These are phyloP conservation scores for Alternaria tenuissima DNA, from an alignment of 2,329 filamentous ascomycete species.

Conservation along the genomic window DNA sequence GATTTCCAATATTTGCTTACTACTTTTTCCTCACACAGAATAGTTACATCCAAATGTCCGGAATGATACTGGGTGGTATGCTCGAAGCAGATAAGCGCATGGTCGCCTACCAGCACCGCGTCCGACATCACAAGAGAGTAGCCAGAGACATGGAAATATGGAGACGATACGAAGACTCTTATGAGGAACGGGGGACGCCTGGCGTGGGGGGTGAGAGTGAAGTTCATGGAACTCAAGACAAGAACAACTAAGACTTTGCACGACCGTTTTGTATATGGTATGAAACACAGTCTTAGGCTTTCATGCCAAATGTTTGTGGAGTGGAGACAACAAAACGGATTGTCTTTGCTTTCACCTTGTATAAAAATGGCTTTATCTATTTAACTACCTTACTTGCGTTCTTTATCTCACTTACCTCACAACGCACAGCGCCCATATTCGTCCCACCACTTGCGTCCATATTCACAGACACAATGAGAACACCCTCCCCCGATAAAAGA, in stretches of 20 bases:
- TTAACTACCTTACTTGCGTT: neutral
- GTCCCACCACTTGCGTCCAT: neutral
- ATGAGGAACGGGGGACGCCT: constrained; percentile 53
- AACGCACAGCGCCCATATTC: neutral
- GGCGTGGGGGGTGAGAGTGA: constrained; percentile 48
- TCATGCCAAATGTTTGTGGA: neutral
- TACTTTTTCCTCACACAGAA: fast-evolving
- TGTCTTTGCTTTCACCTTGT: neutral
- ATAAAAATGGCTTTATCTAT: neutral
- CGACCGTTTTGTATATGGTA: neutral
- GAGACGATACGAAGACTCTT: constrained; percentile 71
- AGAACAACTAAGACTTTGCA: neutral
- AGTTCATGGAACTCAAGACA: constrained; percentile 27
- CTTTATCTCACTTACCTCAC: neutral
- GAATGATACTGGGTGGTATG: constrained; percentile 81
- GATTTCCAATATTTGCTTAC: neutral
- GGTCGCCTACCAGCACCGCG: constrained; percentile 70
- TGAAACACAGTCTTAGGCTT: neutral
- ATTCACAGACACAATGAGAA: neutral
- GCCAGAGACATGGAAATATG: constrained; percentile 72
- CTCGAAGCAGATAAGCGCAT: constrained; percentile 77
- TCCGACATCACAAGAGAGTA: constrained; percentile 71
- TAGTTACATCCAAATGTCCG: constrained; percentile 85
- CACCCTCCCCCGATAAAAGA: neutral
- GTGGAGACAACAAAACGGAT: neutral